These are phyloP conservation scores for Cairneyella variabilis DNA, from an alignment of 495 filamentous ascomycete species.

Conservation along the genomic window DNA sequence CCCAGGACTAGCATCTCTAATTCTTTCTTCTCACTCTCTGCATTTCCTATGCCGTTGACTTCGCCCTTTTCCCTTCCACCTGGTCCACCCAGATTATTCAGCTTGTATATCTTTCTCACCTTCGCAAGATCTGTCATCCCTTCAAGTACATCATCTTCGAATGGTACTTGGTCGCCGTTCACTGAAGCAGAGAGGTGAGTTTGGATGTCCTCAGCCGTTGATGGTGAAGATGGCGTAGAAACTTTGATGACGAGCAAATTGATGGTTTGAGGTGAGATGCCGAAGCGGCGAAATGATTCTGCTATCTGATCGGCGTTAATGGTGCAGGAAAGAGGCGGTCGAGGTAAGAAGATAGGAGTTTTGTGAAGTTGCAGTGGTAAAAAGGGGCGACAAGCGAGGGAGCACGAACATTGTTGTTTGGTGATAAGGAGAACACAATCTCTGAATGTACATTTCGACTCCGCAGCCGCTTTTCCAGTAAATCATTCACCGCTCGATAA, in stretches of 20 bases:
- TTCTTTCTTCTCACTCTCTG: slow-evolving; percentile 29
- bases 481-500: slow-evolving; percentile 71
- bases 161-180: slow-evolving; percentile 54
- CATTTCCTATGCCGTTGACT: slow-evolving; percentile 7
- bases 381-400: not conserved
- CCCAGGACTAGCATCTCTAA: slow-evolving; percentile 63
- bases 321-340: no score
- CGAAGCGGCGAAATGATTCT: slow-evolving; percentile 84
- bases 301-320: slow-evolving; percentile 62
- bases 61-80: slow-evolving; percentile 15
- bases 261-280: slow-evolving; percentile 64
- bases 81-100: slow-evolving; percentile 48
- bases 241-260: slow-evolving; percentile 77
- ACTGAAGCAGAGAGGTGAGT: slow-evolving; percentile 60
- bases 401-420: slow-evolving; percentile 69
- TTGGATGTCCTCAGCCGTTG: slow-evolving; percentile 52
- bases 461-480: slow-evolving; percentile 52
- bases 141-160: slow-evolving; percentile 59
- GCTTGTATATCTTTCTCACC: slow-evolving; percentile 79
- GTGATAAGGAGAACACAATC: slow-evolving; percentile 76
- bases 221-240: slow-evolving; percentile 25
- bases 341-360: no score
- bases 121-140: slow-evolving; percentile 59
- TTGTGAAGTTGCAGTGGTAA: slow-evolving; percentile 7
- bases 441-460: slow-evolving; percentile 92